phyloP scores from a whole-genome alignment of 345 rosid genomes.

The Melastoma malabathricum region DNA sequence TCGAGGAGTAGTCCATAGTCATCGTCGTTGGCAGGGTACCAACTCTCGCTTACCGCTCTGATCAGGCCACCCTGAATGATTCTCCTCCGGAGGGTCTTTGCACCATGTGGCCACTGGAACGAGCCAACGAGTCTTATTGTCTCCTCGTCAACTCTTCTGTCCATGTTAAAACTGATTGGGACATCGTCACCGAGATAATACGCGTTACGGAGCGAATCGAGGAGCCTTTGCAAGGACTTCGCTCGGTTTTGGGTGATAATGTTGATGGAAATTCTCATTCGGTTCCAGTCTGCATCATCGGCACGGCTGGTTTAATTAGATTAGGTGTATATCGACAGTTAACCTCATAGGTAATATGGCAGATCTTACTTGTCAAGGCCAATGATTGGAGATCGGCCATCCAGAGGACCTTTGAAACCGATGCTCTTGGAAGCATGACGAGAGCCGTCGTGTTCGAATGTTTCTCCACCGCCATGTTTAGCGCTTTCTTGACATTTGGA shows the following conservation, averaged over 20 bases:
- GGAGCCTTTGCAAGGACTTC: slow-evolving; percentile 56
- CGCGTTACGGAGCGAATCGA: slow-evolving; percentile 59
- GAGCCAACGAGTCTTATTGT: slow-evolving; percentile 60
- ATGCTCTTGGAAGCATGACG: slow-evolving; percentile 58
- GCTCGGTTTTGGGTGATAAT: slow-evolving; percentile 85
- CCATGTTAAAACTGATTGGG: slow-evolving; percentile 88
- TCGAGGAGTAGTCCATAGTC: slow-evolving; percentile 86
- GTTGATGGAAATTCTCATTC: slow-evolving; percentile 74
- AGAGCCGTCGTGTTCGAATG: slow-evolving; percentile 35
- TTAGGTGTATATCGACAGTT: no score
- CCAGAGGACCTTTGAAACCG: slow-evolving; percentile 81
- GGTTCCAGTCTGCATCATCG: slow-evolving; percentile 97
- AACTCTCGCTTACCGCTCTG: slow-evolving; percentile 95
- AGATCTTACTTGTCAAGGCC: slow-evolving; percentile 76
- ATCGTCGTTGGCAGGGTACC: slow-evolving; percentile 89
- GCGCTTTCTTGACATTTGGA: slow-evolving; percentile 65
- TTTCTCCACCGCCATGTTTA: slow-evolving; percentile 73
- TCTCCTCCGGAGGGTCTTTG: slow-evolving; percentile 76
- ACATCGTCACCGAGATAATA: slow-evolving; percentile 75
- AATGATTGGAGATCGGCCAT: slow-evolving; percentile 95
- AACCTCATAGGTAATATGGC: no score
- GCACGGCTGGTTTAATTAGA: no score
- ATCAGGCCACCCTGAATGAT: slow-evolving; percentile 98
- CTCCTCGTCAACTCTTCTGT: slow-evolving; percentile 82
- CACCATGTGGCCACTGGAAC: slow-evolving; percentile 88